Evolutionary conservation across 1,284 basidiomycete genomes (phyloP).

Genomic region (Moesziomyces parantarcticus): DNA sequence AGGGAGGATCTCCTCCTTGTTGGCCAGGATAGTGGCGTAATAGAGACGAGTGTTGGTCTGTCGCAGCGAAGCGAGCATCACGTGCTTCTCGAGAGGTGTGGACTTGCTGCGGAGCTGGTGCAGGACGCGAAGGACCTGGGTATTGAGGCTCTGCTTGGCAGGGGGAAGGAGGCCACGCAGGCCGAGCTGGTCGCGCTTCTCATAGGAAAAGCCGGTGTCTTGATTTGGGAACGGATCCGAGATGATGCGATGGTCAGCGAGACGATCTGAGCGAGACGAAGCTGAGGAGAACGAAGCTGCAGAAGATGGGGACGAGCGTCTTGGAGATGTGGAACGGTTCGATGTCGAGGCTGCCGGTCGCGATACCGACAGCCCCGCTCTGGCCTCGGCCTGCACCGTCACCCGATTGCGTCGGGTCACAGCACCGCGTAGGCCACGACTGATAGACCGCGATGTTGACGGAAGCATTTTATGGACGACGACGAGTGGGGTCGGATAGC

Average conservation of each 20-base stretch:
- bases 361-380: constrained; percentile 10
- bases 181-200: constrained; percentile 78
- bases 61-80: constrained; percentile 80
- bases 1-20: constrained; percentile 75
- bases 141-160: constrained; percentile 70
- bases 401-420: constrained; percentile 10
- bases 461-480: not conserved
- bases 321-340: not conserved
- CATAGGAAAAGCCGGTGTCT: constrained; percentile 75
- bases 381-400: constrained; percentile 7
- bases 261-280: not conserved
- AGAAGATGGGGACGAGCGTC: constrained; percentile 6
- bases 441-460: not conserved
- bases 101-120: constrained; percentile 78
- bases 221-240: constrained; percentile 39
- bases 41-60: constrained; percentile 79
- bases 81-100: constrained; percentile 81
- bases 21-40: constrained; percentile 72
- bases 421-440: constrained; percentile 15
- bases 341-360: constrained; percentile 1
- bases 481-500: not conserved
- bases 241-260: constrained; percentile 47
- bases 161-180: constrained; percentile 78
- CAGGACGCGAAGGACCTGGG: constrained; percentile 75
- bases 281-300: constrained; percentile 24